Conservation (phyloP, 495 filamentous ascomycete genomes). For the Amniculicola lignicola region DNA sequence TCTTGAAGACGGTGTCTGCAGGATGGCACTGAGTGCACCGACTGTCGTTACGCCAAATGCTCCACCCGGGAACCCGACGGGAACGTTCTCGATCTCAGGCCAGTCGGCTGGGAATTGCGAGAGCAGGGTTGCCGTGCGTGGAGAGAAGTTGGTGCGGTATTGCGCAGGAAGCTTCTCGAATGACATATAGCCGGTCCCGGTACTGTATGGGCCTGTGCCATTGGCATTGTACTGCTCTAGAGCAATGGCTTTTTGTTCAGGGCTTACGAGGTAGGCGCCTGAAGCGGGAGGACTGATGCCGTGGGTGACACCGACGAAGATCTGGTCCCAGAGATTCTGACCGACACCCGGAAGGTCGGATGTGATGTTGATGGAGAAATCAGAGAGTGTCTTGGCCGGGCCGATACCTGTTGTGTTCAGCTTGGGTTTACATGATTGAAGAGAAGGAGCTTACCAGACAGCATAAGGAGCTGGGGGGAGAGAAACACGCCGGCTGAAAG, state of each 20-base stretch:
- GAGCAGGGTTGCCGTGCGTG: conserved; percentile 30
- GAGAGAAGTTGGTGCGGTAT: conserved; percentile 9
- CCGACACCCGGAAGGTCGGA: conserved; percentile 57
- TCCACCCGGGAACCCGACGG: conserved; percentile 33
- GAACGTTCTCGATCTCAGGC: conserved; percentile 57
- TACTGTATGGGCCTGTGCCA: conserved; percentile 2
- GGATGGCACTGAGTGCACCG: conserved; percentile 42
- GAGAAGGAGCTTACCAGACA: conserved; percentile 21
- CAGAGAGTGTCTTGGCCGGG: conserved; percentile 46
- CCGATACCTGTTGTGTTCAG: conserved; percentile 48
- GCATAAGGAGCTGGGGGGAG: conserved; percentile 34
- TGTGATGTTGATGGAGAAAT: conserved; percentile 51
- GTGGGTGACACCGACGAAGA: conserved; percentile 17
- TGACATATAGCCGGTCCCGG: conserved; percentile 8
- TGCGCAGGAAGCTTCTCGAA: conserved; percentile 32
- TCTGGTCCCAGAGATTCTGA: conserved; percentile 38
- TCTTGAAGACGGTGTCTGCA: conserved; percentile 50
- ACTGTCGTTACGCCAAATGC: conserved; percentile 46
- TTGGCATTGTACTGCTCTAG: conserved; percentile 9
- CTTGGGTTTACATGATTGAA: conserved; percentile 21
- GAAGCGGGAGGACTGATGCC: conserved; percentile 18
- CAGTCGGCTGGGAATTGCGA: conserved; percentile 53
- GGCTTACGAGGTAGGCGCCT: neutral
- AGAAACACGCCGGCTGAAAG: conserved; percentile 51
- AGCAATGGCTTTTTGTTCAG: neutral